A percentile compares a stretch with the other conserved stretches of the same genome.
These are phyloP conservation scores for Hyaloscypha hepaticicola DNA, from an alignment of 495 filamentous ascomycete genomes.

Conservation along the genomic window DNA sequence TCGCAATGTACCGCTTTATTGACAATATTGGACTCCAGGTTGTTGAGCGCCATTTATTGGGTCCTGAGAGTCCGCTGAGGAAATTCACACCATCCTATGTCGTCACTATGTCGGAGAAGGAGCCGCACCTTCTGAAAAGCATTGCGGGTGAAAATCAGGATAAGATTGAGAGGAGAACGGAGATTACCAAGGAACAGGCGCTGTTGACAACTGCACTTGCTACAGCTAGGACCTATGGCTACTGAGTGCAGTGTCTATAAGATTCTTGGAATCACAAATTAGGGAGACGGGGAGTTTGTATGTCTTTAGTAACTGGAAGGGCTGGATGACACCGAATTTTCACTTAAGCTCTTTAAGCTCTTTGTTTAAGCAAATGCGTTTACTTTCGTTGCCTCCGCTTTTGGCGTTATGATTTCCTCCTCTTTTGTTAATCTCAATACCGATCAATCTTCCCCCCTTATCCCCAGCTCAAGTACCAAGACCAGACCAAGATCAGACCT, in stretches of 20 bases:
- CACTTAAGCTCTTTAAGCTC: no score
- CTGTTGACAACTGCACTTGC: background rate
- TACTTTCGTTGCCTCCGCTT: background rate
- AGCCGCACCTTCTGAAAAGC: background rate
- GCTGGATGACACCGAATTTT: no score
- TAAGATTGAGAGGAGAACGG: background rate
- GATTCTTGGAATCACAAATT: no score
- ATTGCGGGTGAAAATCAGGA: constrained; percentile 1
- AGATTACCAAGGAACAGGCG: background rate
- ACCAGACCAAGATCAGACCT: background rate
- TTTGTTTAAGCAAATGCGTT: no score
- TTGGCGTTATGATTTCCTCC: background rate
- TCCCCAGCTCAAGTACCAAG: background rate
- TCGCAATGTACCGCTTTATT: background rate
- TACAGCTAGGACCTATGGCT: background rate
- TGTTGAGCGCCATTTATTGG: background rate
- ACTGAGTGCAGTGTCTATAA: no score
- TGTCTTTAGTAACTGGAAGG: no score
- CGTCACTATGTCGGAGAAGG: background rate
- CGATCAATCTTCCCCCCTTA: background rate
- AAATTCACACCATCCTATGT: background rate
- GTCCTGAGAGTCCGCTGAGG: background rate
- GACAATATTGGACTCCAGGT: background rate
- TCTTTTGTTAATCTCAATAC: background rate
- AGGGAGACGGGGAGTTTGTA: no score